A percentile compares a stretch with the other conserved stretches of the same genome.
These are phyloP conservation scores for Tilletia walkeri DNA, from an alignment of 1,284 basidiomycete species.

Conservation along the genomic window DNA sequence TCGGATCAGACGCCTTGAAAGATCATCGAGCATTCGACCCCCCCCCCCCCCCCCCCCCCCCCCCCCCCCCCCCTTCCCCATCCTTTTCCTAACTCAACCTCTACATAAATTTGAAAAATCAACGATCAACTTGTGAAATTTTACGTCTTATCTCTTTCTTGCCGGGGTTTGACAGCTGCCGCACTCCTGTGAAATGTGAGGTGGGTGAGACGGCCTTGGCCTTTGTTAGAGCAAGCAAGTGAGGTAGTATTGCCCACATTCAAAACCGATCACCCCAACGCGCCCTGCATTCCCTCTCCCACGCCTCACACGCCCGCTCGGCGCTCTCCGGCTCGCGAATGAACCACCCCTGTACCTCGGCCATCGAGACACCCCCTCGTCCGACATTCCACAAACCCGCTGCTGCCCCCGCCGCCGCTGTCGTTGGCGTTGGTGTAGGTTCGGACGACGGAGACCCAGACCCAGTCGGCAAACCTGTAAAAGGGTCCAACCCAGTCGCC, in stretches of 20 bases:
- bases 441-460: background rate
- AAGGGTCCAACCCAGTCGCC: slow-evolving; percentile 22
- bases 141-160: too few relatives aligned
- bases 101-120: too few relatives aligned
- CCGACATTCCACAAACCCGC: slow-evolving; percentile 8
- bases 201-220: too few relatives aligned
- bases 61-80: too few relatives aligned
- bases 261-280: background rate
- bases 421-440: background rate
- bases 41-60: too few relatives aligned
- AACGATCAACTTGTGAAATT: too few relatives aligned
- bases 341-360: slow-evolving; percentile 54
- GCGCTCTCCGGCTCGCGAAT: slow-evolving; percentile 52
- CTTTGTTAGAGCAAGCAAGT: too few relatives aligned
- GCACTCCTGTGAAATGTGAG: too few relatives aligned
- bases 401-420: background rate
- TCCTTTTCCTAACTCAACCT: too few relatives aligned
- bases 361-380: slow-evolving; percentile 54
- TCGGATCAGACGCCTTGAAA: slow-evolving; percentile 18
- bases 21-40: too few relatives aligned
- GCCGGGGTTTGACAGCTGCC: too few relatives aligned
- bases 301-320: slow-evolving; percentile 40
- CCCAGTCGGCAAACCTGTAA: background rate
- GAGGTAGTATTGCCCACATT: too few relatives aligned
- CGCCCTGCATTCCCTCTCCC: slow-evolving; percentile 20